Percentiles rank a stretch among this genome's conserved stretches.
Evolutionary conservation across 148 eudicot species (phyloP).

Genomic region (Heliamphora exappendiculata): DNA sequence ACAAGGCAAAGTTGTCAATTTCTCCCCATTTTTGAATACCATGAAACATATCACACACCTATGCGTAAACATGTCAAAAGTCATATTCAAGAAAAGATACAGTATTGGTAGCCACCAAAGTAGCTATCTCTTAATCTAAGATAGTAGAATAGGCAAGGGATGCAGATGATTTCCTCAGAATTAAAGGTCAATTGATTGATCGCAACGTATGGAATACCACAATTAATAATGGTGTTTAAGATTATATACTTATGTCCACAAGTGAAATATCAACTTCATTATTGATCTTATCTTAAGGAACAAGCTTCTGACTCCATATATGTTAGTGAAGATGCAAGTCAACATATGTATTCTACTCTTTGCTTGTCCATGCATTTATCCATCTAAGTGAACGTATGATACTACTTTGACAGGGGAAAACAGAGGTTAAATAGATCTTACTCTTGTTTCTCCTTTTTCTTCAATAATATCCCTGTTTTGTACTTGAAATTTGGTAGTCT

Average conservation of each 20-base stretch:
- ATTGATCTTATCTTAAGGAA: not conserved
- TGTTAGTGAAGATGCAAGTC: not conserved
- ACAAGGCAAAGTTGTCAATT: slow-evolving; percentile 59
- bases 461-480: slow-evolving; percentile 48
- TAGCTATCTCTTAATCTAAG: not conserved
- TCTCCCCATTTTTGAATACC: slow-evolving; percentile 38
- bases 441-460: slow-evolving; percentile 43
- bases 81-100: slow-evolving; percentile 2
- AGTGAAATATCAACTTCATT: not conserved
- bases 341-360: not conserved
- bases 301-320: not conserved
- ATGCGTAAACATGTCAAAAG: slow-evolving; percentile 18
- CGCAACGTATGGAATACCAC: not conserved
- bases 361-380: not conserved
- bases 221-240: not conserved
- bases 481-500: slow-evolving; percentile 57
- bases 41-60: slow-evolving; percentile 74
- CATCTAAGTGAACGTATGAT: not conserved
- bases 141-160: not conserved
- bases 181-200: not conserved
- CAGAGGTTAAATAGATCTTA: slow-evolving; percentile 26
- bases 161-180: not conserved
- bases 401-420: not conserved
- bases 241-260: not conserved
- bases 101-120: not conserved